These are phyloP conservation scores for Bipolaris sorokiniana DNA, from an alignment of 2,329 filamentous ascomycete species.

Conservation along the genomic window DNA sequence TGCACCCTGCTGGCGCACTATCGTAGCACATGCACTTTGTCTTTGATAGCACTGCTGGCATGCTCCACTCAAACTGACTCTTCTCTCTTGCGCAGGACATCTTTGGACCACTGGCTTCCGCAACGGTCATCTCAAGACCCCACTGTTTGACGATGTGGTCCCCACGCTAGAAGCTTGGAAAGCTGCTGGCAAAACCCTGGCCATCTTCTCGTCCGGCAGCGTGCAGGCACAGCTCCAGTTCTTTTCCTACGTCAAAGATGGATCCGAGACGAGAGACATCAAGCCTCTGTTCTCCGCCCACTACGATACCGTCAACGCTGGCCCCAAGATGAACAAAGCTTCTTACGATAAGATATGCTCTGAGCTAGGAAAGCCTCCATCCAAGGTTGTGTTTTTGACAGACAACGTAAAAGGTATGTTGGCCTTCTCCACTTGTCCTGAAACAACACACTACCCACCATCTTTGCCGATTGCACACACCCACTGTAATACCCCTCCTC, in stretches of 20 bases:
- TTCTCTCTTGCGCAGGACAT: slow-evolving; percentile 56
- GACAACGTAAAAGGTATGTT: slow-evolving; percentile 69
- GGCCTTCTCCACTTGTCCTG: slow-evolving; percentile 4
- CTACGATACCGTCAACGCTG: slow-evolving; percentile 83
- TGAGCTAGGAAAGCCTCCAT: slow-evolving; percentile 53
- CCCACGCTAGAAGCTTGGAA: slow-evolving; percentile 67
- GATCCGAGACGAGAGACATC: slow-evolving; percentile 50
- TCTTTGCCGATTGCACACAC: background rate
- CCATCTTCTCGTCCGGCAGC: slow-evolving; percentile 83
- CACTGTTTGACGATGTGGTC: slow-evolving; percentile 77
- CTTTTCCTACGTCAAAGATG: slow-evolving; percentile 64
- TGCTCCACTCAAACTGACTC: slow-evolving; percentile 29
- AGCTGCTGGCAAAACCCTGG: slow-evolving; percentile 60
- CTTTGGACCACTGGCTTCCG: slow-evolving; percentile 78
- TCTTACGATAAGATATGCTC: slow-evolving; percentile 72
- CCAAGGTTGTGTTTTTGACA: slow-evolving; percentile 76
- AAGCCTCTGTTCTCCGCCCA: slow-evolving; percentile 46
- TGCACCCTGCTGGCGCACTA: slow-evolving; percentile 4
- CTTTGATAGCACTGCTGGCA: slow-evolving; percentile 10
- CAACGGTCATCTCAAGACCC: slow-evolving; percentile 71
- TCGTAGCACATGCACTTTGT: slow-evolving; percentile 8
- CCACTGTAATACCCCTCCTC: slow-evolving; percentile 12
- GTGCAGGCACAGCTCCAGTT: slow-evolving; percentile 81
- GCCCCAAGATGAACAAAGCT: slow-evolving; percentile 68
- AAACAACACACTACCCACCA: slow-evolving; percentile 20